phyloP scores from a whole-genome alignment of 163 green algal genomes.

The Prototheca wickerhamii region DNA sequence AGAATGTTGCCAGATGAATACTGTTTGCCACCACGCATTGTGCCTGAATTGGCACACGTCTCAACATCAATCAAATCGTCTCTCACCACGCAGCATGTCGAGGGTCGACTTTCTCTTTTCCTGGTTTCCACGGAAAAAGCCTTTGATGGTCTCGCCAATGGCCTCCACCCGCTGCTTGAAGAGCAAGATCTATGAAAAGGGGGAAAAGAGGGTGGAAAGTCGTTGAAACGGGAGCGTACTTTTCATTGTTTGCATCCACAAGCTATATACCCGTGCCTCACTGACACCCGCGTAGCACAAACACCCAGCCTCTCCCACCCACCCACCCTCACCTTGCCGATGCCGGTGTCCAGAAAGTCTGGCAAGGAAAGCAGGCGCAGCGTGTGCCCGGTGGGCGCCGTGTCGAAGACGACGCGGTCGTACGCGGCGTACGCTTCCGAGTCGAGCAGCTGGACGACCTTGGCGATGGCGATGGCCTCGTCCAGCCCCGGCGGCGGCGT shows the following conservation, averaged over 20 bases:
- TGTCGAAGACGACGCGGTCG: conserved; percentile 96
- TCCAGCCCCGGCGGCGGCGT: not conserved
- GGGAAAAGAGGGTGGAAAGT: no score
- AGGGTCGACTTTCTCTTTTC: conserved; percentile 68
- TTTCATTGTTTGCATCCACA: no score
- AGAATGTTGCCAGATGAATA: not conserved
- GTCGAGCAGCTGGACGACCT: conserved; percentile 78
- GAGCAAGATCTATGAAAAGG: conserved; percentile 13
- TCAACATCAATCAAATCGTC: no score
- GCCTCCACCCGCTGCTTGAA: conserved; percentile 77
- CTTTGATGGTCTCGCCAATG: conserved; percentile 66
- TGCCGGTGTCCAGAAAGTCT: conserved; percentile 83
- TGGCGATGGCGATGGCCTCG: not conserved
- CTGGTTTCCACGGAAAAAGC: conserved; percentile 58
- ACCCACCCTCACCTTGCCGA: conserved; percentile 44
- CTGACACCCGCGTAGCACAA: not conserved
- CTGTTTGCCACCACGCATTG: not conserved
- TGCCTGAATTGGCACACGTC: conserved; percentile 37
- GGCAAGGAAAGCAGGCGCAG: conserved; percentile 85
- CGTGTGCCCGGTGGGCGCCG: conserved; percentile 90
- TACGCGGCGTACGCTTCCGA: conserved; percentile 85
- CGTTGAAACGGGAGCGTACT: no score
- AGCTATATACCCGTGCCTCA: not conserved
- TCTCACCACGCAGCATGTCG: no score
- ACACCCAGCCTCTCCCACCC: not conserved